Evolutionary conservation across 345 rosid genomes (phyloP).

Genomic region (Salix purpurea): DNA sequence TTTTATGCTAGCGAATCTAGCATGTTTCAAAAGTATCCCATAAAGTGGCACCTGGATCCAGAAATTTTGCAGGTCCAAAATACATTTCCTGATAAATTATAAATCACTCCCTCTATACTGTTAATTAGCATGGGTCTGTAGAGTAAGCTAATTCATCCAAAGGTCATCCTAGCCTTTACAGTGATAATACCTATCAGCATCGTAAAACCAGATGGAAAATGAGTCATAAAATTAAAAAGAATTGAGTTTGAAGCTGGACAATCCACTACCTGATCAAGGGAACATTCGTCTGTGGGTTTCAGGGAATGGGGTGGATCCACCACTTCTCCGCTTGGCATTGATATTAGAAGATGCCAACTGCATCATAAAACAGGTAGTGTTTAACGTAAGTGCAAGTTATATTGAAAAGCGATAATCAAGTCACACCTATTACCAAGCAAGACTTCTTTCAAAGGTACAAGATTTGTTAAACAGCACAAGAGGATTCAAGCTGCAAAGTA

Average conservation of each 20-base stretch:
- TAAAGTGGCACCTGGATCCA: no score
- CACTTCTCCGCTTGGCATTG: constrained; percentile 64
- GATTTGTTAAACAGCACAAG: not conserved
- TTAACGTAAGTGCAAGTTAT: not conserved
- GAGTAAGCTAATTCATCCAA: not conserved
- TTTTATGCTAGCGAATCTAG: no score
- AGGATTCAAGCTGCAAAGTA: not conserved
- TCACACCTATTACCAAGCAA: not conserved
- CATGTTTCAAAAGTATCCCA: no score
- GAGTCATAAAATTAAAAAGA: not conserved
- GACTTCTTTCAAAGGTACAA: not conserved
- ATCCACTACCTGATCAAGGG: constrained; percentile 54
- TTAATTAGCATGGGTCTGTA: not conserved
- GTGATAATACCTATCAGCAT: not conserved
- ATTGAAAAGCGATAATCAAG: not conserved
- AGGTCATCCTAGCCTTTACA: not conserved
- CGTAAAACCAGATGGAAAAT: not conserved
- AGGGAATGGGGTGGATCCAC: constrained; percentile 74
- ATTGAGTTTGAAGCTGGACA: not conserved
- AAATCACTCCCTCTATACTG: not conserved
- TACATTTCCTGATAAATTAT: not conserved
- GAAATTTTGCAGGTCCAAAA: no score
- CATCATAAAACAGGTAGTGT: constrained; percentile 19
- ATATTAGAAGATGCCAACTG: constrained; percentile 75
- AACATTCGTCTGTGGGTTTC: constrained; percentile 53